Evolutionary conservation across 306 rosid species (phyloP), one percentile per base, ranked within the genome.

Genomic region (Malus fusca): DNA sequence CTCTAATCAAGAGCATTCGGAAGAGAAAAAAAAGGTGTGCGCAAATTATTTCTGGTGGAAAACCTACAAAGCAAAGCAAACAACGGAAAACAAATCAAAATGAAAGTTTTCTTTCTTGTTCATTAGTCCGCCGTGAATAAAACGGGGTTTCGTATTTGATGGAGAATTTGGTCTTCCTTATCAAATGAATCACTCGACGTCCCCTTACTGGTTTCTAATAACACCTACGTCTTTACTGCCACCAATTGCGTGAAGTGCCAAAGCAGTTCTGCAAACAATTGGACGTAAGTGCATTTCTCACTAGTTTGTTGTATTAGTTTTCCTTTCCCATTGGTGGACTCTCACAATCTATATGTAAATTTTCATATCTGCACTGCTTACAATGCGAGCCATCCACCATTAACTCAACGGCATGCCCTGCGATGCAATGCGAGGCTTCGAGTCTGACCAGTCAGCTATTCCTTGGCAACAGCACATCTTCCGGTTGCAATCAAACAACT

Each of bases 181-280:
- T 74, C 1, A 52, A 79, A 71, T 26, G 76, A 12, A 60, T 88
- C 97, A 1, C 13, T 71, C 42, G 97, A 92, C 73, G 70, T n/a
- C 81, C 88, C 91, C 1, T 61, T 92, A 44, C 92, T 88, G 40
- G 88, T 90, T 23, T 52, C 97, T 6, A 87, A 81, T 31, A 82
- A 68, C 11, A 87, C 91, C 44, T 78, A 84, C 23, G 66, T 37
- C 56, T 83, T 87, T 69, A 92, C 97, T 8, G 99, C 99, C 13
- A 35, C 77, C 55, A 58, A 78, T 18, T 95, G 99, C 35, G 89
- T 95, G 25, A 88, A 82, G 78, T 95, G 99, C 90, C 76, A 40
- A 11, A 87, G 97, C 30, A 75, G 81, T 35, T 72, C 86, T 26
- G 67, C 81, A 5, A 84, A 69, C 64, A 84, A 77, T 37, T 81